Evolutionary conservation across 305 asterid species (phyloP), one percentile per base, ranked within the genome.

Genomic region (Solanum aculeatissimum): DNA sequence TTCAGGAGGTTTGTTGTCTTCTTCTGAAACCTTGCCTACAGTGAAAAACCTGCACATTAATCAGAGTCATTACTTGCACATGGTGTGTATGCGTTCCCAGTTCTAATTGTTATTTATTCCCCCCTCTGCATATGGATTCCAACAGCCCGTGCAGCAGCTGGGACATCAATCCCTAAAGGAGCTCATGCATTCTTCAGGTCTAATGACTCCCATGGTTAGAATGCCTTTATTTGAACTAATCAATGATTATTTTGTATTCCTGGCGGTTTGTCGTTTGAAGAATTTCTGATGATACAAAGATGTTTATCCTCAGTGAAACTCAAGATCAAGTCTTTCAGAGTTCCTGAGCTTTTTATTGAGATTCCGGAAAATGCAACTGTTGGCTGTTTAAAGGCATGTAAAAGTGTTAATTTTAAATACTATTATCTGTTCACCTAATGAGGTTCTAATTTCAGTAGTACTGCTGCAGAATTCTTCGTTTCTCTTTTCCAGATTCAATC

Each of bases 301-400:
- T 84, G 49, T 21, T 83, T 89, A 86, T 83, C 74, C 68, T 68
- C 96, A 97, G 99, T 97, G 89, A 94, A 95, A 89, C 91, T 97
- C 58, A 94, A 94, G 88, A 97, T 97, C 89, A 94, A 95, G 90
- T 92, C 99, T 21, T 97, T 97, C 90, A 90, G 93, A 91, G 98
- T 97, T 58, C 99, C 98, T 2, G 99, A 97, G 91, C 89, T 97
- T 86, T 93, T 87, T 38, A 88, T 97, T 43, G 98, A 97, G 93
- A 91, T 97, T 81, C 98, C 98, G 21, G 98, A 97, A 91, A 92
- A 91, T 86, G 95, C 98, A 63, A 97, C 98, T 19, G 91, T 97
- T 77, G 98, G 98, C 80, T 93, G 95, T 84, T 92, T 97, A 42
- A 97, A 95, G 98, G 99, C 95, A 90, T 29, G 71, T 80, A 58